These are phyloP conservation scores for Blastobotrys peoriensis DNA, from an alignment of 805 yeast species.

Conservation along the genomic window DNA sequence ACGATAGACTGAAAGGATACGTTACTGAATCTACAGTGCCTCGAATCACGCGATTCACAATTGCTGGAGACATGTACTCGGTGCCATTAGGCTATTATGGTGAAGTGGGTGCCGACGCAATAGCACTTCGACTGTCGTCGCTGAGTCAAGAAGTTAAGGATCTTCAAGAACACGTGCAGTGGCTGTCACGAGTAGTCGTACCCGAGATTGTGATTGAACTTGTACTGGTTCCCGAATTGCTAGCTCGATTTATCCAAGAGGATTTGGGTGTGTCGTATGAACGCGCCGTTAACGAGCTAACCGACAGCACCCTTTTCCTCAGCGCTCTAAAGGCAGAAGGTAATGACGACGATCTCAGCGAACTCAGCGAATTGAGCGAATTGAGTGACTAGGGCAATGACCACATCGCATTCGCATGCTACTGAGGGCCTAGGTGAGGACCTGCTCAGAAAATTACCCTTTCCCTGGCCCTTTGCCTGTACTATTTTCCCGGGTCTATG, in stretches of 20 bases:
- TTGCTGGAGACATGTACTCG: not conserved
- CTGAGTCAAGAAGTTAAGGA: not conserved
- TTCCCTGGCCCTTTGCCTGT: too few relatives aligned
- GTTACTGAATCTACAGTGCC: not conserved
- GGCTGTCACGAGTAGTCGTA: not conserved
- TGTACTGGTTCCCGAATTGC: constrained; percentile 1
- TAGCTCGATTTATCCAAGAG: not conserved
- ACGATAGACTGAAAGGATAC: not conserved
- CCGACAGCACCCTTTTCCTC: not conserved
- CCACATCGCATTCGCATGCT: too few relatives aligned
- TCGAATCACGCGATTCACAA: not conserved
- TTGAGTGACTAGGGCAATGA: too few relatives aligned
- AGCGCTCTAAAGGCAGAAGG: not conserved
- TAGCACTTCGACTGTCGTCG: not conserved
- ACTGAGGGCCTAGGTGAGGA: too few relatives aligned
- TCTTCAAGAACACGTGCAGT: not conserved
- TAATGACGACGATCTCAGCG: not conserved
- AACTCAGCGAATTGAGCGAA: too few relatives aligned
- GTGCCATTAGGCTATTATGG: constrained; percentile 5
- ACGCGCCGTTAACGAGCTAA: not conserved
- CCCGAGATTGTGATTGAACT: not conserved
- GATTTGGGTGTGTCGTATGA: not conserved
- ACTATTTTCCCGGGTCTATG: not conserved
- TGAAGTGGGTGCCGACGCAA: not conserved
- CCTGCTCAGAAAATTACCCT: too few relatives aligned